These are phyloP conservation scores for Luffa aegyptiaca DNA, from an alignment of 306 rosid species.

Conservation along the genomic window DNA sequence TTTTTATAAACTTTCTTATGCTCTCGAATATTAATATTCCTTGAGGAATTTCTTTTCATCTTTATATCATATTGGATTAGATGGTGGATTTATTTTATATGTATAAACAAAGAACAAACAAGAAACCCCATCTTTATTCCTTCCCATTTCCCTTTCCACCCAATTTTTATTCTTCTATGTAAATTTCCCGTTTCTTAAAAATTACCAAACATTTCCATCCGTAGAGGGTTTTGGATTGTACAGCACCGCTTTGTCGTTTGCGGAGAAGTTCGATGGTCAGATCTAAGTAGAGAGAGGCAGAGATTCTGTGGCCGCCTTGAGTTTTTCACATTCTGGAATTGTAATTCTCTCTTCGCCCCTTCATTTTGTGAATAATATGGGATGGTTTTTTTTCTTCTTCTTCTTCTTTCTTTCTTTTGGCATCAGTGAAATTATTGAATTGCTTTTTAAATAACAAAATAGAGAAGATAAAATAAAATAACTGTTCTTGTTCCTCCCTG, in stretches of 20 bases:
- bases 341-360: neutral
- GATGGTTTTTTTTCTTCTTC: no score
- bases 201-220: neutral
- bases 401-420: no score
- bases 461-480: no score
- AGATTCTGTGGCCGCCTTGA: neutral
- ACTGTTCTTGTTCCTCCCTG: neutral
- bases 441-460: no score
- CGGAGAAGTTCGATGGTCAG: neutral
- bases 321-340: neutral
- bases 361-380: neutral
- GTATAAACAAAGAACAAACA: constrained; percentile 4
- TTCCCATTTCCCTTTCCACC: constrained; percentile 20
- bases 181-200: neutral
- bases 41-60: neutral
- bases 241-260: neutral
- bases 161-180: neutral
- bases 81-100: constrained; percentile 16
- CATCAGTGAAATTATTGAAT: neutral
- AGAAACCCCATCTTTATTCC: constrained; percentile 10
- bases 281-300: neutral
- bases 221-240: neutral
- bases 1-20: constrained; percentile 2
- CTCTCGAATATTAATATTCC: constrained; percentile 5
- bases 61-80: neutral